Evolutionary conservation across 148 eudicot genomes (phyloP).

Genomic region (Rhododendron mucronatum): DNA sequence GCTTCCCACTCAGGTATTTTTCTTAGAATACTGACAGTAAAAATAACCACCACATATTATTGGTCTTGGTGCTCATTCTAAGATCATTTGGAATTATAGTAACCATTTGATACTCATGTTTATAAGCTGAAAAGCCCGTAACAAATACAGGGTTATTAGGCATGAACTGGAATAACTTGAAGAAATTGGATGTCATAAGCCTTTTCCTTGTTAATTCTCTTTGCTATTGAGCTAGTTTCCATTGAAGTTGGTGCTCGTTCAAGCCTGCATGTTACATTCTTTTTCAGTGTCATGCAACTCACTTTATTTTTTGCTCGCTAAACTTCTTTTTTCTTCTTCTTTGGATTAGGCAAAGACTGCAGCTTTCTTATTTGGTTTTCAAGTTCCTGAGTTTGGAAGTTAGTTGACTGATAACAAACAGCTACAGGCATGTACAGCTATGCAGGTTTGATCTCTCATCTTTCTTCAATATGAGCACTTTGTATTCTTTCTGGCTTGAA

Average conservation of each 20-base stretch:
- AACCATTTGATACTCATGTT: neutral
- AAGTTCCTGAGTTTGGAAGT: neutral
- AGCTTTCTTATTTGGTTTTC: neutral
- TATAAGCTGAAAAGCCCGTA: neutral
- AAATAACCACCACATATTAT: neutral
- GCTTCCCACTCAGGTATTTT: neutral
- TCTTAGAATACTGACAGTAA: neutral
- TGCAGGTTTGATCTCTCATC: neutral
- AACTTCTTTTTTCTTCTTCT: neutral
- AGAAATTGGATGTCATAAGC: neutral
- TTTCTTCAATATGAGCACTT: neutral
- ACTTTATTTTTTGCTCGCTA: neutral
- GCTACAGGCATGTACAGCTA: neutral
- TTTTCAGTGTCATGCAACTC: neutral
- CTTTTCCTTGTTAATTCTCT: neutral
- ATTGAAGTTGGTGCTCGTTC: neutral
- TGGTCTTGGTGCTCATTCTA: neutral
- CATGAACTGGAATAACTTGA: neutral
- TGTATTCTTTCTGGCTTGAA: neutral
- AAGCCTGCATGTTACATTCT: neutral
- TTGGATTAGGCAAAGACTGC: neutral
- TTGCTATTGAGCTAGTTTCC: neutral
- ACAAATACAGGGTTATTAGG: neutral
- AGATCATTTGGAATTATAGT: neutral
- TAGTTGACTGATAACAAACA: neutral